Percentiles rank a stretch among this genome's conserved stretches.
These are phyloP conservation scores for Musa itinerans DNA, from an alignment of 176 grass and related monocot species.

Conservation along the genomic window DNA sequence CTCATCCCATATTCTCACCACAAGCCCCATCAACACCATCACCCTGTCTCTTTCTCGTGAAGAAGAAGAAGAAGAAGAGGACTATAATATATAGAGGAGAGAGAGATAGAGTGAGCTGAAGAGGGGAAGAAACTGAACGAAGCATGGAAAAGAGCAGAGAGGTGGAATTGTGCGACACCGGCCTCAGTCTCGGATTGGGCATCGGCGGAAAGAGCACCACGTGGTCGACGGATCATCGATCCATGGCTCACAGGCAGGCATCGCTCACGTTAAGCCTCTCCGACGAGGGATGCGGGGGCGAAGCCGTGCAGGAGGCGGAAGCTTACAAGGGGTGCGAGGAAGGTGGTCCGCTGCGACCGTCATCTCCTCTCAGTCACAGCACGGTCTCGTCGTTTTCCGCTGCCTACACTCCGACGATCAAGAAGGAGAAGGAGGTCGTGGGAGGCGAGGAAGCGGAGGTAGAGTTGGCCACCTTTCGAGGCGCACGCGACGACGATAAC, in stretches of 20 bases:
- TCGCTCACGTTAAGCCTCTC: conserved; percentile 9
- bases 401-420: not conserved
- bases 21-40: not conserved
- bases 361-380: not conserved
- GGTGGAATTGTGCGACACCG: not conserved
- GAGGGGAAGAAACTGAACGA: not conserved
- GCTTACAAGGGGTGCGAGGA: too few species aligned
- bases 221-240: not conserved
- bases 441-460: not conserved
- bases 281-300: not conserved
- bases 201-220: not conserved
- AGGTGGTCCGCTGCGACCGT: not conserved
- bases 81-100: too few species aligned
- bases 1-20: too few species aligned
- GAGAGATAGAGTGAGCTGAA: too few species aligned
- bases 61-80: too few species aligned
- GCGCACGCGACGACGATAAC: not conserved
- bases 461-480: not conserved
- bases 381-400: conserved; percentile 8
- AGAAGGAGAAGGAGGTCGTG: not conserved
- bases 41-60: too few species aligned
- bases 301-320: too few species aligned
- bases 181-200: not conserved
- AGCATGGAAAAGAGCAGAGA: not conserved
- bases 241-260: not conserved